Evolutionary conservation across 2,329 filamentous ascomycete genomes (phyloP), one percentile per base, ranked within the genome.

Genomic region (Ophiostoma fasciatum): DNA sequence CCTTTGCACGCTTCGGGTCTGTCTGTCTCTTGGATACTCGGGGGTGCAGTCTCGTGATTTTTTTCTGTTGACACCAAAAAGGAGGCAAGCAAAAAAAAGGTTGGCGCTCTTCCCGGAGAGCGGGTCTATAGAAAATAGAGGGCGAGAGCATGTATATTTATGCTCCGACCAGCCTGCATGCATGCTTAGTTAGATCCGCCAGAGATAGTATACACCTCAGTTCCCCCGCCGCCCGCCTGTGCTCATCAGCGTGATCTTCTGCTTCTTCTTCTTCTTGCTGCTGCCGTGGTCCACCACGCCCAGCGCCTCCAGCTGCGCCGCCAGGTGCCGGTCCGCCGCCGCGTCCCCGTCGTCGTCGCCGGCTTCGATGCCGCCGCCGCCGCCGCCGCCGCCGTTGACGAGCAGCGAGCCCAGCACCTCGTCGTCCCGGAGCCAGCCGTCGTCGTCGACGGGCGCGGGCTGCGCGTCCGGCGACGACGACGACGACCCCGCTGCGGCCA

Each of bases 301-400:
- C 36, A 72, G 51, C 3, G 69, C 69, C 48, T 74, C 65, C 49
- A 76, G 62, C 52, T 76, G 71, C 48, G 67, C 53, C 12, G 69
- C 63, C 5, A 77, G 49, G 37, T 84, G 78, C 2, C 71, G 67
- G 15, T 37, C 34, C 20, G n/a, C 17, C 7, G 15, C 13, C 4
- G 25, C 23, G 25, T 14, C 18, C 13, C 25, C 28, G 23, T 17
- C 30, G 4, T 61, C 60, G 1, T 94, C 87, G 42, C 85, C 74
- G 47, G 82, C 77, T 13, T 88, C 61, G 87, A 87, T 94, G 1
- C 87, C 87, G 27, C 44, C 45, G 52, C 94, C 85, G 0, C 84
- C 22, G n/a, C 7, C 17, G 18, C 27, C 23, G 21, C 27, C 23
- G 15, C 23, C 26, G 15, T 14, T 18, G 19, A 28, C 38, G 10